Conservation (phyloP, 2,329 filamentous ascomycete genomes). For the Westerdykella sp. region DNA sequence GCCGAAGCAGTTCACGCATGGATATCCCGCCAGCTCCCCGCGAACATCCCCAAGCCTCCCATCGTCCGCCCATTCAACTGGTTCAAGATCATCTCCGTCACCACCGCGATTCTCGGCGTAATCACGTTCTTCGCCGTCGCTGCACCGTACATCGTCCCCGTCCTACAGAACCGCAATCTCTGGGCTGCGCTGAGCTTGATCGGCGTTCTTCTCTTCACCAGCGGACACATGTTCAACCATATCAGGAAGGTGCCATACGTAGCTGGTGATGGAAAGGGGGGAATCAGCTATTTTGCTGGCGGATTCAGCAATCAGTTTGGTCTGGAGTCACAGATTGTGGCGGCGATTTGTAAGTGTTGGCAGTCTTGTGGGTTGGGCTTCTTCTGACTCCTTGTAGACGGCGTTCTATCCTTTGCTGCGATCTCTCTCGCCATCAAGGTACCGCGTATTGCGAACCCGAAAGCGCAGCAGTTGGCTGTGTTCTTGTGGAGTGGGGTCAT, state of each 20-base stretch:
- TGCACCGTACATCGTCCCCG: constrained; percentile 70
- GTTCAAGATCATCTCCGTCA: constrained; percentile 61
- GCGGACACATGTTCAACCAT: constrained; percentile 99
- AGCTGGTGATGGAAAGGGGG: constrained; percentile 73
- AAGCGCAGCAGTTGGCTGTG: constrained; percentile 73
- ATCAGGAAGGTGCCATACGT: constrained; percentile 96
- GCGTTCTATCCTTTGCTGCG: constrained; percentile 76
- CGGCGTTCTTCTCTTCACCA: constrained; percentile 84
- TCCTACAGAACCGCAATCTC: constrained; percentile 83
- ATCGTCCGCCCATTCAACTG: constrained; percentile 85
- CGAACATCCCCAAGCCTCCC: constrained; percentile 61
- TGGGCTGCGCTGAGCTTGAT: constrained; percentile 91
- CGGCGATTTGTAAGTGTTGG: constrained; percentile 75
- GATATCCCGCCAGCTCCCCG: constrained; percentile 70
- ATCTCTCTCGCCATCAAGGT: constrained; percentile 91
- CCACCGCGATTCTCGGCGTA: constrained; percentile 62
- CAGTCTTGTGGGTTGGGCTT: not conserved
- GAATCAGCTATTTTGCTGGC: constrained; percentile 80
- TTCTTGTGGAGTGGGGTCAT: constrained; percentile 72
- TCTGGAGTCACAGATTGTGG: constrained; percentile 90
- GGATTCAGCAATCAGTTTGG: constrained; percentile 94
- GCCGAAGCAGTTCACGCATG: constrained; percentile 76
- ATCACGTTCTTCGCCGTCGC: constrained; percentile 64
- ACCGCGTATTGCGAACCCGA: constrained; percentile 73
- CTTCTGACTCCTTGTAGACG: constrained; percentile 47